These are phyloP conservation scores for Angomonas ambiguus DNA, from an alignment of 208 protist species.

Conservation along the genomic window DNA sequence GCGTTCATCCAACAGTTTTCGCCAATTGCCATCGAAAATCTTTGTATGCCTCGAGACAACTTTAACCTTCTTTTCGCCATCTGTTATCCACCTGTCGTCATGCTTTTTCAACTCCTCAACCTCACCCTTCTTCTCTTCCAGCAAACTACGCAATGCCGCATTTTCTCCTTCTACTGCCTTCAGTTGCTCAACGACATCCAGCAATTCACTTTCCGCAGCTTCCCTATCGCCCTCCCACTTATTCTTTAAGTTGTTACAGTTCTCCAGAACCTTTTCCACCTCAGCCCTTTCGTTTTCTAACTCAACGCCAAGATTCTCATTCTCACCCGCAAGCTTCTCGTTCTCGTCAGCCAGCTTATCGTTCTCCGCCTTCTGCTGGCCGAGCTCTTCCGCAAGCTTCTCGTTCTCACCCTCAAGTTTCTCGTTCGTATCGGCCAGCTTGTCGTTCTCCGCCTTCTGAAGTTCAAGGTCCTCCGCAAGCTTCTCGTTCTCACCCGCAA, in stretches of 20 bases:
- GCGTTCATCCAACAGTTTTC: slow-evolving; percentile 30
- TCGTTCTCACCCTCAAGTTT: neutral
- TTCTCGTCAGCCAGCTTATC: slow-evolving; percentile 24
- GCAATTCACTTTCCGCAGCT: neutral
- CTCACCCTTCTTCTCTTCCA: slow-evolving; percentile 11
- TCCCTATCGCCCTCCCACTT: slow-evolving; percentile 10
- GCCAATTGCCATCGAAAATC: slow-evolving; percentile 66
- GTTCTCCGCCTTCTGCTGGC: slow-evolving; percentile 13
- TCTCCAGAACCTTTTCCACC: slow-evolving; percentile 27
- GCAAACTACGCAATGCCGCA: neutral
- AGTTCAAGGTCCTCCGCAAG: neutral
- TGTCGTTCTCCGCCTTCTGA: neutral
- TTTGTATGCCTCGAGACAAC: slow-evolving; percentile 45
- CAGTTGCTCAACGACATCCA: neutral
- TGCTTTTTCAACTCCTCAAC: slow-evolving; percentile 22
- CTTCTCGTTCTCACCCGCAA: slow-evolving; percentile 1
- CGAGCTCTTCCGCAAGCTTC: too few species aligned
- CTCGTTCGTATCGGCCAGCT: neutral
- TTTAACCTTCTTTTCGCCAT: slow-evolving; percentile 26
- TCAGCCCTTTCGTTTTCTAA: slow-evolving; percentile 13
- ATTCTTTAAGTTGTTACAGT: slow-evolving; percentile 18
- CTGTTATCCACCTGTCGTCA: slow-evolving; percentile 28
- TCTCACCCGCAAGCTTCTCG: slow-evolving; percentile 22
- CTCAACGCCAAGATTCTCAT: slow-evolving; percentile 7
- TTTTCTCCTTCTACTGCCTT: neutral